Evolutionary conservation across 345 rosid genomes (phyloP).

Genomic region (Populus nigra): DNA sequence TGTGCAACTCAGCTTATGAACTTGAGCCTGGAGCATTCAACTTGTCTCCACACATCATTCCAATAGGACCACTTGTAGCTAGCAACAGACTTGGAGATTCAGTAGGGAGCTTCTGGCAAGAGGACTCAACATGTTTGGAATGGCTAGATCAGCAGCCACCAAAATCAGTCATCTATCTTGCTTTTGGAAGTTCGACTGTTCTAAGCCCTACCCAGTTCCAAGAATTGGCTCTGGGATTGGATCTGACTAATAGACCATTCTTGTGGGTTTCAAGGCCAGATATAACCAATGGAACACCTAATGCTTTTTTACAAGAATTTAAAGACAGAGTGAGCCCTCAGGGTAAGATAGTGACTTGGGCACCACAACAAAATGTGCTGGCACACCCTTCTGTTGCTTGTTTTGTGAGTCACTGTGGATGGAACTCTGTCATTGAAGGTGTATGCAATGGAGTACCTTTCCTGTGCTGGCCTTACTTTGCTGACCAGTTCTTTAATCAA

Average conservation of each 20-base stretch:
- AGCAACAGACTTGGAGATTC: neutral
- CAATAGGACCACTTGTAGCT: conserved; percentile 20
- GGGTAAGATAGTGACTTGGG: neutral
- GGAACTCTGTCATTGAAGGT: conserved; percentile 23
- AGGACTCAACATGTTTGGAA: neutral
- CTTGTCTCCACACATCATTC: neutral
- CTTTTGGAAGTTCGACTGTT: conserved; percentile 6
- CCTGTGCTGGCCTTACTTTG: neutral
- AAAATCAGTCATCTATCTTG: neutral
- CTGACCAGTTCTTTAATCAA: neutral
- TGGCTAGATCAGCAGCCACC: neutral
- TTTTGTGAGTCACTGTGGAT: conserved; percentile 25
- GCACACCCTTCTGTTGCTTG: conserved; percentile 6
- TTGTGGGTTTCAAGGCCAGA: neutral
- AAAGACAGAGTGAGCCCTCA: neutral
- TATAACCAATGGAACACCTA: neutral
- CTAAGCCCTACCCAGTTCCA: conserved; percentile 8
- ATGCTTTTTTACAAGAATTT: neutral
- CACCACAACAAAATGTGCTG: neutral
- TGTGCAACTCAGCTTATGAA: conserved; percentile 24
- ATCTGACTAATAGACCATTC: neutral
- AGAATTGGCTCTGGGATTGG: conserved; percentile 21
- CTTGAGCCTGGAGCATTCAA: conserved; percentile 17
- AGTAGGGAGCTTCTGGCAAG: neutral
- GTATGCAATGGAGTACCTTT: conserved; percentile 14